phyloP scores from a whole-genome alignment of 345 rosid genomes.

The rapeseed (Brassica napus) region Da-Ae NC_063447.1:45850001-45850500 shows the following conservation, averaged over 20 bases:
- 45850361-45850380: neutral
- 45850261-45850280: neutral
- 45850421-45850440: neutral
- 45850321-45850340: neutral
- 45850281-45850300: neutral
- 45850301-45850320: neutral
- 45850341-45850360: neutral
- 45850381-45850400: neutral
- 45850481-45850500: neutral
- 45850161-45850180: neutral
- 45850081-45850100: slow-evolving; percentile 4
- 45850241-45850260: neutral
- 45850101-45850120: neutral
- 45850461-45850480: neutral
- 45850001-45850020: slow-evolving; percentile 1
- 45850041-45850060: neutral
- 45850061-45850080: slow-evolving; percentile 8
- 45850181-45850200: neutral
- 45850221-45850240: neutral
- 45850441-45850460: neutral
- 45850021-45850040: neutral
- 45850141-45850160: slow-evolving; percentile 7
- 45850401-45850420: neutral
- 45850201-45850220: slow-evolving; percentile 14
- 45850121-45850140: neutral